Evolutionary conservation across 345 rosid species (phyloP).

Genomic region (Bretschneidera sinensis): DNA sequence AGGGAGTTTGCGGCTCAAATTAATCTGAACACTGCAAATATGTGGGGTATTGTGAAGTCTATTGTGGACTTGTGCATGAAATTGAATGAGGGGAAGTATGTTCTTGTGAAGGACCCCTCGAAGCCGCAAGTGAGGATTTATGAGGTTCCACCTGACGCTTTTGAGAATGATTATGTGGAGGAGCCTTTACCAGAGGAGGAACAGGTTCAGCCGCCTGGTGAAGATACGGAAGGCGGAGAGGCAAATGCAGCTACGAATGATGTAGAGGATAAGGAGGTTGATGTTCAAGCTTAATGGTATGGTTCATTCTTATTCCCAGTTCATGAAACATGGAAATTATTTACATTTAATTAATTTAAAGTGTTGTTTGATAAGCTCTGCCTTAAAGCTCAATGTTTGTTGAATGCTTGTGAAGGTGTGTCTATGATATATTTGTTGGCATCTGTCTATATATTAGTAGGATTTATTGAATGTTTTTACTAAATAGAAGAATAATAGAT

Average conservation of each 20-base stretch:
- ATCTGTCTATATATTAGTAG: no score
- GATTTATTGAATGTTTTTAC: no score
- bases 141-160: slow-evolving; percentile 95
- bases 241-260: slow-evolving; percentile 38
- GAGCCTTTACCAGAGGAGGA: slow-evolving; percentile 91
- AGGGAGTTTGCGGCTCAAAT: slow-evolving; percentile 88
- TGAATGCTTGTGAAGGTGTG: no score
- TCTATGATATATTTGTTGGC: no score
- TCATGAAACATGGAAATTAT: no score
- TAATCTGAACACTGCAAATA: slow-evolving; percentile 74
- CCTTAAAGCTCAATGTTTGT: no score
- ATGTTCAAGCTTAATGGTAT: slow-evolving; percentile 46
- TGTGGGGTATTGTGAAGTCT: slow-evolving; percentile 99
- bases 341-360: no score
- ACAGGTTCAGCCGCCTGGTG: slow-evolving; percentile 73
- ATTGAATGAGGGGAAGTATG: slow-evolving; percentile 88
- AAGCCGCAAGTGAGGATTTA: slow-evolving; percentile 94
- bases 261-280: slow-evolving; percentile 48
- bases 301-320: neutral
- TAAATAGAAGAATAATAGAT: no score
- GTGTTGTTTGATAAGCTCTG: no score
- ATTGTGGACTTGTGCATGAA: slow-evolving; percentile 94
- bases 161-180: slow-evolving; percentile 94
- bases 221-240: slow-evolving; percentile 53
- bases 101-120: slow-evolving; percentile 85